Base-by-base conservation (phyloP, 2,329 filamentous ascomycete genomes). In the Aureobasidium subglaciale region DNA sequence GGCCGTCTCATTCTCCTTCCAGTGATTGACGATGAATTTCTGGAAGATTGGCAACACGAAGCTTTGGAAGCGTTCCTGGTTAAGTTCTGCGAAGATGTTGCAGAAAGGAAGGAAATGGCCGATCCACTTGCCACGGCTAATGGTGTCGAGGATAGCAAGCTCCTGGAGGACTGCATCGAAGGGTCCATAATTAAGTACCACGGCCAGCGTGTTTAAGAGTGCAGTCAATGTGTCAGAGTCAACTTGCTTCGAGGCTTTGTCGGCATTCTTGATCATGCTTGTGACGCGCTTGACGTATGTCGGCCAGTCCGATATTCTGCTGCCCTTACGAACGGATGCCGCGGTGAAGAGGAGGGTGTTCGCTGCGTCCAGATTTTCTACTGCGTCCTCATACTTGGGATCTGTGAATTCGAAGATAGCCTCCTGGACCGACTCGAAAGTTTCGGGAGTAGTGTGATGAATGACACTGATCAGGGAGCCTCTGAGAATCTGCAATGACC, bases 21-120 rank as follows among this genome's bases (percentile, higher is more conserved):
- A 95, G 62, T 88, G 84, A 6, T 78, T 78, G 29, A 84, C 75
- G 59, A 96, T 78, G 64, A 93, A 96, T 81, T 82, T 89, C 68
- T 95, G 88, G 62, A 97, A 90, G 56, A 88, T 84, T 34, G 83
- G 85, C 7, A 91, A 76, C 29, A 95, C 79, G n/a, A 96, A 75
- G 60, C 83, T 85, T 54, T 84, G 81, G 66, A 97, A 99, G 35
- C 88, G 81, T 53, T 85, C 81, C 1, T 79, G 68, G 42, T 90
- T 85, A 32, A 95, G 75, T 54, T 89, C 81, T 0, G 88, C 85
- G 62, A 93, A 85, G 52, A 88, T 85, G 13, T 86, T 85, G 70
- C 90, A 96, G 69, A 97, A 96, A 0, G 84, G 80, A 40, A 97
- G 79, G 68, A 96, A 97, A 75, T 85, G 86, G 50, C 72, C 72